Conservation (phyloP, 257 asterid genomes). For the Salvia miltiorrhiza region DNA sequence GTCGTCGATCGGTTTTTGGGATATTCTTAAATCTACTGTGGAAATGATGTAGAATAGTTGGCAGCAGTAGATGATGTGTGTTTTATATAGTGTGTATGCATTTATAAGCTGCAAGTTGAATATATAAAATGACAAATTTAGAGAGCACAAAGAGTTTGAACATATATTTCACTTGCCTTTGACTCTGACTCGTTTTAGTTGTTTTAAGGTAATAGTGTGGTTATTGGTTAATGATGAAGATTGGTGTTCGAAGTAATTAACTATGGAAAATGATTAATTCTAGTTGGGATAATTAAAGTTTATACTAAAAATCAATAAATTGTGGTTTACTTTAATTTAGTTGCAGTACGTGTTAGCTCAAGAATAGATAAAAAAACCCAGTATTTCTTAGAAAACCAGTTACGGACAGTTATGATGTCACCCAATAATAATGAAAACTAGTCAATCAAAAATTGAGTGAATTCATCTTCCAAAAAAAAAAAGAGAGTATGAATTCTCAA, state of each 20-base stretch:
- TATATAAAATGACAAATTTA: constrained; percentile 1
- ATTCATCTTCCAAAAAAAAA: no score
- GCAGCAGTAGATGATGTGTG: not conserved
- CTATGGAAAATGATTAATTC: not conserved
- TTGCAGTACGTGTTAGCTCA: no score
- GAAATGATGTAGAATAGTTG: constrained; percentile 3
- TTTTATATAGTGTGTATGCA: not conserved
- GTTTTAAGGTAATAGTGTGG: not conserved
- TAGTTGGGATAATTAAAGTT: no score
- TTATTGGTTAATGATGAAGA: not conserved
- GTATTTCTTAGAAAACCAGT: no score
- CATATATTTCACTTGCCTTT: no score
- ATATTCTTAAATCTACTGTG: not conserved
- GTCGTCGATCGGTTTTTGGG: not conserved
- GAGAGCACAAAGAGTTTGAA: not conserved
- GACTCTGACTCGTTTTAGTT: not conserved
- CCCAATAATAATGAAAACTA: no score
- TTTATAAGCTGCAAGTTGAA: not conserved
- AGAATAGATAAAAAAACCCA: no score
- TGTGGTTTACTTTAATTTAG: no score
- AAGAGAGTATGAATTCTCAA: no score
- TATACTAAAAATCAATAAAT: no score
- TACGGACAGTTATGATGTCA: no score
- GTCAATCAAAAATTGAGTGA: no score
- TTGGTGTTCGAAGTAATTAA: not conserved